phyloP scores from a whole-genome alignment of 257 asterid genomes.

The Parsonsia alboflavescens region DNA sequence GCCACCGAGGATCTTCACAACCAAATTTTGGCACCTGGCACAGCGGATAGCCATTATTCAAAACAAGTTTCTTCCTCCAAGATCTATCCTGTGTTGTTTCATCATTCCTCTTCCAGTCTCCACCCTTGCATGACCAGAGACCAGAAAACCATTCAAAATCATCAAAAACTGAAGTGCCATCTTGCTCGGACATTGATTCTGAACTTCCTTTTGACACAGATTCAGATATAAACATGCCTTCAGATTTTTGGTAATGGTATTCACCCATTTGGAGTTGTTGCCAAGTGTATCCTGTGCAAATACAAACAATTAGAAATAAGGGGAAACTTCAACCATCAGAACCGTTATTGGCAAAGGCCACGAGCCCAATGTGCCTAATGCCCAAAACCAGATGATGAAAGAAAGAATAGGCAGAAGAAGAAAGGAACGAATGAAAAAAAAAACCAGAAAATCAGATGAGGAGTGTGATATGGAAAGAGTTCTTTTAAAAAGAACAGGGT shows the following conservation, averaged over 20 bases:
- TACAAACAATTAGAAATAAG: background rate
- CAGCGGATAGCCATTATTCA: slow-evolving; percentile 83
- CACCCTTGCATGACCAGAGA: slow-evolving; percentile 85
- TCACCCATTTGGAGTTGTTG: slow-evolving; percentile 38
- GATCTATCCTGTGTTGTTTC: slow-evolving; percentile 63
- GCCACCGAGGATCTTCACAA: slow-evolving; percentile 89
- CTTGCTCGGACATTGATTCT: slow-evolving; percentile 55
- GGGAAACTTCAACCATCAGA: background rate
- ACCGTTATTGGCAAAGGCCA: background rate
- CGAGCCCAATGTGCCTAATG: background rate
- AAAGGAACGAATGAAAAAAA: background rate
- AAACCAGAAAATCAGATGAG: background rate
- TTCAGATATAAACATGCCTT: slow-evolving; percentile 31
- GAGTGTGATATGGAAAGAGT: background rate
- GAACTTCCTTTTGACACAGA: slow-evolving; percentile 30
- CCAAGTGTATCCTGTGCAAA: slow-evolving; percentile 42
- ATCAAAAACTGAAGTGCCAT: slow-evolving; percentile 32
- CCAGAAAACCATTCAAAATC: slow-evolving; percentile 55
- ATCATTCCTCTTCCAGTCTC: slow-evolving; percentile 93
- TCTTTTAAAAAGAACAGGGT: slow-evolving; percentile 3
- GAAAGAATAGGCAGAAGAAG: background rate
- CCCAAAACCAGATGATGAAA: background rate
- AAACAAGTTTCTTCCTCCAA: slow-evolving; percentile 72
- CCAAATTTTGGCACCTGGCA: slow-evolving; percentile 87
- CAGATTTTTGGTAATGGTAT: slow-evolving; percentile 32